Conservation (phyloP, 106 monocot genomes). For the Xerophyta viscosa region DNA sequence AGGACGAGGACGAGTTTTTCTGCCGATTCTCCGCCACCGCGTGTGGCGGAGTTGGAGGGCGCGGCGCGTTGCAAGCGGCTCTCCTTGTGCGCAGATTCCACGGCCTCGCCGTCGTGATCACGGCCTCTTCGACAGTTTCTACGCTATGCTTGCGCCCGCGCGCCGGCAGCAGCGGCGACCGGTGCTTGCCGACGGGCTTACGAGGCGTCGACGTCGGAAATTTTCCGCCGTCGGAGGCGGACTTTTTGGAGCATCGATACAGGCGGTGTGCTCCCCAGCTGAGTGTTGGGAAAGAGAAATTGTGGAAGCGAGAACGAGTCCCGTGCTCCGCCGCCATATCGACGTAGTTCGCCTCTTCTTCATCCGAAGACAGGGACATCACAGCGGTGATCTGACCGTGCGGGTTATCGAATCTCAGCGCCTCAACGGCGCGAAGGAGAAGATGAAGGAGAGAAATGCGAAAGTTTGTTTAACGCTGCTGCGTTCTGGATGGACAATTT, state of each 20-base stretch:
- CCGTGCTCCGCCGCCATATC: neutral
- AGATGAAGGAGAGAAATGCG: no score
- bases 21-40: neutral
- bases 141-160: neutral
- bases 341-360: no score
- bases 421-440: no score
- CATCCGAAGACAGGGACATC: no score
- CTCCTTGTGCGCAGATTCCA: conserved; percentile 9
- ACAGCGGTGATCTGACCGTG: no score
- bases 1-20: neutral
- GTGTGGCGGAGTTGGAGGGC: neutral
- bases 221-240: neutral
- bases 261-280: conserved; percentile 6
- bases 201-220: no score
- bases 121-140: neutral
- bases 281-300: conserved; percentile 5
- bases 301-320: neutral
- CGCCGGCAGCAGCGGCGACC: neutral
- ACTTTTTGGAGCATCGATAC: neutral
- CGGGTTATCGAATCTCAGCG: no score
- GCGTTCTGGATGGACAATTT: no score
- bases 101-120: neutral
- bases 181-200: no score
- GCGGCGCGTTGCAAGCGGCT: conserved; percentile 7
- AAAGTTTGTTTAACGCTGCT: no score